Conservation (phyloP, 805 yeast genomes). For the Yarrowia osloensis region DNA sequence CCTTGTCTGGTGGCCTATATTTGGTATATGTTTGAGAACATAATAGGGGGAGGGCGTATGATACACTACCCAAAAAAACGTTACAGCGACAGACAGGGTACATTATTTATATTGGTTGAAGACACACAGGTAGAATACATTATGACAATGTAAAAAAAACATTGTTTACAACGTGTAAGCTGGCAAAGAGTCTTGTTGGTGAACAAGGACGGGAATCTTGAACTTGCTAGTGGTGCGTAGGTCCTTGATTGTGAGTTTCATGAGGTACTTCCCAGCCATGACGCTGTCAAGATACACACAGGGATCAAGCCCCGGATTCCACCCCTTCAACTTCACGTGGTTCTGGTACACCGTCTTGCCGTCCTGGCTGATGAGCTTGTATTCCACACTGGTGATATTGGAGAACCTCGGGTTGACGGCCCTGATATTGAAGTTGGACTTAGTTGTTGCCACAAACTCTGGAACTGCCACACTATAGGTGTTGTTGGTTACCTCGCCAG, state of each 20-base stretch:
- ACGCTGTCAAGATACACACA: not conserved
- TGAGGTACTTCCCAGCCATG: not conserved
- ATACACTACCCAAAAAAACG: not conserved
- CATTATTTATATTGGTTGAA: not conserved
- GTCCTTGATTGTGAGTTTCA: not conserved
- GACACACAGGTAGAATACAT: not conserved
- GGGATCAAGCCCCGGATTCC: not conserved
- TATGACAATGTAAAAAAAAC: no score
- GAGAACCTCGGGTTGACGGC: constrained; percentile 2
- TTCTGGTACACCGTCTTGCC: not conserved
- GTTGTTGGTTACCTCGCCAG: not conserved
- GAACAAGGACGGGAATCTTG: not conserved
- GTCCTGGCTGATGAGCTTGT: not conserved
- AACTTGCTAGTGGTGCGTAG: not conserved
- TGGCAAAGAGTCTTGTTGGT: not conserved
- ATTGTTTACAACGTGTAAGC: not conserved
- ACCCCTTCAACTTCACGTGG: not conserved
- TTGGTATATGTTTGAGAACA: not conserved
- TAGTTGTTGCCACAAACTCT: not conserved
- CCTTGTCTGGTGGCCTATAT: not conserved
- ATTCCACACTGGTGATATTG: constrained; percentile 1
- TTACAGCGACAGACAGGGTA: not conserved
- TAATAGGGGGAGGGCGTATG: not conserved
- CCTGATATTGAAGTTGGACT: not conserved
- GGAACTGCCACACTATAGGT: not conserved